A percentile compares a stretch with the other conserved stretches of the same genome.
Evolutionary conservation across 345 rosid species (phyloP).

Genomic region (Brassica rapa): DNA sequence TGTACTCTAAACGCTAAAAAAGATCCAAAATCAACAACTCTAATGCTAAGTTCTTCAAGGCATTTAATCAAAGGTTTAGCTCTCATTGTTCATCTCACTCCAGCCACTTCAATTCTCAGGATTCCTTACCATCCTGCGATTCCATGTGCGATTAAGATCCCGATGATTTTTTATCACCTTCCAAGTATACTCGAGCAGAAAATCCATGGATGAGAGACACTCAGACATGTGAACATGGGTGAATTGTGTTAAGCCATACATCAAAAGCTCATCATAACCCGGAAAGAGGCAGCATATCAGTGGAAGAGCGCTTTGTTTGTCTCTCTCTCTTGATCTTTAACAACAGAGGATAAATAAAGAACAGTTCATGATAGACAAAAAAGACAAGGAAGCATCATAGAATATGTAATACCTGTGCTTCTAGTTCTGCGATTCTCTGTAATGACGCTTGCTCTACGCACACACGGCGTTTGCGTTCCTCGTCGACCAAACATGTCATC

Average conservation of each 20-base stretch:
- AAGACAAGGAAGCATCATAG: not conserved
- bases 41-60: slow-evolving; percentile 8
- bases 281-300: not conserved
- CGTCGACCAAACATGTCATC: slow-evolving; percentile 81
- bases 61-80: not conserved
- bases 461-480: slow-evolving; percentile 83
- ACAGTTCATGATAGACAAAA: not conserved
- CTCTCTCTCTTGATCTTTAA: slow-evolving; percentile 37
- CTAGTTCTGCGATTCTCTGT: slow-evolving; percentile 85
- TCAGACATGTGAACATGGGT: slow-evolving; percentile 1
- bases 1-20: not conserved
- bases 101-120: not conserved
- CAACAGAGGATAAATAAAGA: not conserved
- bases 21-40: not conserved
- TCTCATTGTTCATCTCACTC: slow-evolving; percentile 18
- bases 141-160: not conserved
- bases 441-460: slow-evolving; percentile 75
- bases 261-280: slow-evolving; percentile 21
- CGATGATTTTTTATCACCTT: not conserved
- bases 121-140: not conserved
- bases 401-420: slow-evolving; percentile 40
- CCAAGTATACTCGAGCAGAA: slow-evolving; percentile 1
- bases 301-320: slow-evolving; percentile 17
- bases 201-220: not conserved
- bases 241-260: slow-evolving; percentile 36